Base-by-base conservation (phyloP, 2,329 filamentous ascomycete genomes). In the Trichoderma gracile region DNA sequence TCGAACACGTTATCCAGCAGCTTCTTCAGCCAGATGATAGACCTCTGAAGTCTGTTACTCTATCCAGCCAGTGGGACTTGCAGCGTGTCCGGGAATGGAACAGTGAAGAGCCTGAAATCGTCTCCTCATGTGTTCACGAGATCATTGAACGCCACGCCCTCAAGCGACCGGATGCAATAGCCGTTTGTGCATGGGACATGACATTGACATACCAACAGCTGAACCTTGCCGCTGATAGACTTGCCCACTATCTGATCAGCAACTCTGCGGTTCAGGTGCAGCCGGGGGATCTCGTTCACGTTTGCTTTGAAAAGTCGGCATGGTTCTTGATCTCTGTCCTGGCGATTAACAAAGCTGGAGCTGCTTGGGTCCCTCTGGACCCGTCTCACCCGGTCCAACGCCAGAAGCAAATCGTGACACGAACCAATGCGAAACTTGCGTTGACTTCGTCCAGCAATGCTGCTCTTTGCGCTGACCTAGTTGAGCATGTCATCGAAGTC, bases 291-390 rank as follows among this genome's bases (percentile, higher is more conserved):
- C 25, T 66, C 10, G 63, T 75, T 0, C 70, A 71, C 5, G 49
- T 75, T 0, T 74, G 70, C 49, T 73, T 74, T n/a, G 71, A 73
- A 19, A 75, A 75, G 47, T 72, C 70, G 0, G 52, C 58, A 1
- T 70, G 68, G 67, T 63, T 63, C 14, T 52, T 68, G 8, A 63
- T 70, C 30, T 54, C 67, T 5, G 63, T 66, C 27, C 25, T 70
- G 1, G 69, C 67, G 3, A 63, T 70, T 5, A 55, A 69, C 15
- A 65, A 67, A 25, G 68, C 68, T 14, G 69, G 69, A 12, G 69
- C 58, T 21, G 65, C 63, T 27, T 68, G 65, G 23, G 68, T 67
- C 3, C 66, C 64, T 23, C 65, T 70, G 3, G 67, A 67, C 25
- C 66, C 65, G 3, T 62, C 61, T 17, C 65, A 68, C 19, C 66